phyloP scores from a whole-genome alignment of 139 green algal species.

The Auxenochlorella pyrenoidosa region DNA sequence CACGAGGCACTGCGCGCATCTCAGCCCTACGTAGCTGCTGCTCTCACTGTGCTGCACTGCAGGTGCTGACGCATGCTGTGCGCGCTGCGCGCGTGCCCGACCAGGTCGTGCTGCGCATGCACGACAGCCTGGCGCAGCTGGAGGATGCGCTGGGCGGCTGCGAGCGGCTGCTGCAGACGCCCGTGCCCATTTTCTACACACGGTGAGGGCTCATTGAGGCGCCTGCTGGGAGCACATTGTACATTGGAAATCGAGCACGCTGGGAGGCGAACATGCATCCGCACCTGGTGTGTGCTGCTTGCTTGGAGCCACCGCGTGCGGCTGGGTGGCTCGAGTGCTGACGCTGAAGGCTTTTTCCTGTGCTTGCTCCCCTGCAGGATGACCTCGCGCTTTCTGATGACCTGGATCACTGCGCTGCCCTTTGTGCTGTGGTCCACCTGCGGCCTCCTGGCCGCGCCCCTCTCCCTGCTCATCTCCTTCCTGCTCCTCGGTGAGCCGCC shows the following conservation, averaged over 20 bases:
- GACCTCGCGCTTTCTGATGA: slow-evolving; percentile 73
- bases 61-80: neutral
- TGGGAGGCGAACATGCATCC: no score
- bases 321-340: no score
- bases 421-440: slow-evolving; percentile 39
- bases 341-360: no score
- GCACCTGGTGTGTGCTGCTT: no score
- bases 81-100: neutral
- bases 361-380: slow-evolving; percentile 43
- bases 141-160: slow-evolving; percentile 13
- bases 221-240: no score
- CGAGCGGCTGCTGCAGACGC: slow-evolving; percentile 29
- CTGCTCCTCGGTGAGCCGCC: neutral
- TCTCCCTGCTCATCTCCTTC: slow-evolving; percentile 8
- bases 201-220: no score
- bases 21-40: no score
- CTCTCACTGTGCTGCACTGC: no score
- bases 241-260: no score
- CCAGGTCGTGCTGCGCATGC: neutral
- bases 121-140: slow-evolving; percentile 2
- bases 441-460: slow-evolving; percentile 1
- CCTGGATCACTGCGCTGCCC: slow-evolving; percentile 74
- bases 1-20: no score
- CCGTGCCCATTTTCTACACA: slow-evolving; percentile 36
- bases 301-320: no score